Evolutionary conservation across 2,329 filamentous ascomycete genomes (phyloP).

Genomic region (Fusarium setosum): DNA sequence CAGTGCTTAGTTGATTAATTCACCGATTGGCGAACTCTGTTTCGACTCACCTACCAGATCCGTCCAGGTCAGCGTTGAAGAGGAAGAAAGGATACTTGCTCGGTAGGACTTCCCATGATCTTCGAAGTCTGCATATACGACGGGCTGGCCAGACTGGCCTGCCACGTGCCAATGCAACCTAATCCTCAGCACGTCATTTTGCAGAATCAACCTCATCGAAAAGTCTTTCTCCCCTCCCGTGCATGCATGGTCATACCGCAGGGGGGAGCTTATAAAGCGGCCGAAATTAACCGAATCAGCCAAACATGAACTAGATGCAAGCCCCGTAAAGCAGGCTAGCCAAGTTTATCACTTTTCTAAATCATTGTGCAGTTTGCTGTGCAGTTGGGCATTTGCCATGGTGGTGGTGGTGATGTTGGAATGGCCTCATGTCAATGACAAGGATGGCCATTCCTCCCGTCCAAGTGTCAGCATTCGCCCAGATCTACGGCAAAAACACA

Average conservation of each 20-base stretch:
- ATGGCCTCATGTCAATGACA: too few relatives aligned
- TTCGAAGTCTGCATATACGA: conserved; percentile 21
- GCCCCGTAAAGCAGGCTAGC: neutral
- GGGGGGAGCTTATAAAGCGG: too few relatives aligned
- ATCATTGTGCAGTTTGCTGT: too few relatives aligned
- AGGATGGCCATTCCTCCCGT: too few relatives aligned
- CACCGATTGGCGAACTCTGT: conserved; percentile 3
- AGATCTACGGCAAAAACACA: too few relatives aligned
- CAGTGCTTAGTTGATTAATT: neutral
- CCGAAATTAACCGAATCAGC: neutral
- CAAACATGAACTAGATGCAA: neutral
- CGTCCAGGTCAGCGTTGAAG: neutral
- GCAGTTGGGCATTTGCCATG: too few relatives aligned
- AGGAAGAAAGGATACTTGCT: too few relatives aligned
- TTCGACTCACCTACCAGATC: neutral
- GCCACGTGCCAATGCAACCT: neutral
- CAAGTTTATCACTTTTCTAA: too few relatives aligned
- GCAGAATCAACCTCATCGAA: neutral
- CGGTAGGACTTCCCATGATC: too few relatives aligned
- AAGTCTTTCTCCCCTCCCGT: too few relatives aligned
- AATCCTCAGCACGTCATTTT: neutral
- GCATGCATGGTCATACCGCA: neutral
- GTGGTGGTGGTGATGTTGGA: too few relatives aligned
- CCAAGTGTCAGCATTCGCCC: too few relatives aligned
- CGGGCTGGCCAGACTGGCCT: neutral